These are phyloP conservation scores for Phytophthora ramorum DNA, from an alignment of 352 stramenopile genomes.

Conservation along the genomic window DNA sequence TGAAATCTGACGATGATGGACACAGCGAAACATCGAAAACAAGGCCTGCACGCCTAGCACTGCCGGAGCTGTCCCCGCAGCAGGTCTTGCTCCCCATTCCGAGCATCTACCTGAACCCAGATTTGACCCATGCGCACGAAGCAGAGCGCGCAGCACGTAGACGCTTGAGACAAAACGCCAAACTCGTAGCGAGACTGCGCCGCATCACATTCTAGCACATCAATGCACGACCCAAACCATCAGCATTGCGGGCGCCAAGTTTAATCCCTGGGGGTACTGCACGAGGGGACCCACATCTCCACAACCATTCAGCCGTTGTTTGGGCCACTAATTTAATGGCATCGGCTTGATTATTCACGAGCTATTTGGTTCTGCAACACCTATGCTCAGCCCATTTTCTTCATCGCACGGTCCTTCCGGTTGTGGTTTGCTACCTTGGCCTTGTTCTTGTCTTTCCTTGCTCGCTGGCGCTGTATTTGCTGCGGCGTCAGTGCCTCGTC, in stretches of 20 bases:
- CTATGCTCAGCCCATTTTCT: constrained; percentile 70
- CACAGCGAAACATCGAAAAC: constrained; percentile 21
- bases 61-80: constrained; percentile 39
- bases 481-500: constrained; percentile 35
- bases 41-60: constrained; percentile 18
- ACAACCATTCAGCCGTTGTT: not conserved
- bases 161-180: constrained; percentile 50
- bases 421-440: constrained; percentile 82
- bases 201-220: constrained; percentile 50
- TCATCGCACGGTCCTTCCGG: constrained; percentile 83
- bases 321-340: not conserved
- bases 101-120: constrained; percentile 67
- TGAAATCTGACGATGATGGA: constrained; percentile 19
- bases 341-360: not conserved
- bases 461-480: constrained; percentile 53
- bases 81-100: constrained; percentile 58
- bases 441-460: constrained; percentile 79
- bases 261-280: not conserved
- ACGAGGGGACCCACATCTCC: not conserved
- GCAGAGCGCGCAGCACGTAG: constrained; percentile 48
- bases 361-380: not conserved
- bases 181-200: constrained; percentile 49
- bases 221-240: not conserved
- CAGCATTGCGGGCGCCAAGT: not conserved
- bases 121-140: constrained; percentile 46